Evolutionary conservation across 805 yeast species (phyloP), one percentile per base, ranked within the genome.

Genomic region (Ogataea chonburiensis): DNA sequence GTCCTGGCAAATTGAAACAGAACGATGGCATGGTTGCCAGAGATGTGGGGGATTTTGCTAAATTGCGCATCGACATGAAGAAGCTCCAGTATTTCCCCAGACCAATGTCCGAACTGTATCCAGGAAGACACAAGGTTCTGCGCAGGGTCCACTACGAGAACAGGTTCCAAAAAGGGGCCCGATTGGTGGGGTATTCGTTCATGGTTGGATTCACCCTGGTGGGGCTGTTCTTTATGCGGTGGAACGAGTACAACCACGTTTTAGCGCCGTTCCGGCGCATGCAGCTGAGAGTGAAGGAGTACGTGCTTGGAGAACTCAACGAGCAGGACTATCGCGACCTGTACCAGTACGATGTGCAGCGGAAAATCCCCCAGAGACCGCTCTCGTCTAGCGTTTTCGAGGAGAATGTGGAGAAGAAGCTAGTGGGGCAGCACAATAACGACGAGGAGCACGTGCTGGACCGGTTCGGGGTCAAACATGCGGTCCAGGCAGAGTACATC

Each of bases 231-330:
- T 79, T 85, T 61, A 75, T 80, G 56, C 66, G 87, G 34, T 86
- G 95, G 95, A 85, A 86, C 53, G 93, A 86, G 40, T 73, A 75
- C 45, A 91, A 86, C 39, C 80, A 86, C 51, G 77, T 82, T 6
- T 78, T 86, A 60, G 72, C 86, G 9, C 77, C 73, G 25, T 77
- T 83, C 32, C 78, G 85, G 57, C 60, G 91, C 32, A 56, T 68
- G 17, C 78, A 86, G 45, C 68, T 86, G 27, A 61, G 72, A 24
- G 28, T 72, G 29, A 75, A 84, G 52, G 79, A 79, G 45, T 48
- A 56, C 36, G 28, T 82, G 2, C 43, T 71, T n/a, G 82, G 83
- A 2, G 60, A 60, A 13, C 64, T 86, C 39, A 60, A 73, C 4
- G 77, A 70, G 7, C 71, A 71, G 43, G 89, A 86, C 50, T 67